Conservation (phyloP, 2,329 filamentous ascomycete genomes). For the Ophiostoma fasciatum region DNA sequence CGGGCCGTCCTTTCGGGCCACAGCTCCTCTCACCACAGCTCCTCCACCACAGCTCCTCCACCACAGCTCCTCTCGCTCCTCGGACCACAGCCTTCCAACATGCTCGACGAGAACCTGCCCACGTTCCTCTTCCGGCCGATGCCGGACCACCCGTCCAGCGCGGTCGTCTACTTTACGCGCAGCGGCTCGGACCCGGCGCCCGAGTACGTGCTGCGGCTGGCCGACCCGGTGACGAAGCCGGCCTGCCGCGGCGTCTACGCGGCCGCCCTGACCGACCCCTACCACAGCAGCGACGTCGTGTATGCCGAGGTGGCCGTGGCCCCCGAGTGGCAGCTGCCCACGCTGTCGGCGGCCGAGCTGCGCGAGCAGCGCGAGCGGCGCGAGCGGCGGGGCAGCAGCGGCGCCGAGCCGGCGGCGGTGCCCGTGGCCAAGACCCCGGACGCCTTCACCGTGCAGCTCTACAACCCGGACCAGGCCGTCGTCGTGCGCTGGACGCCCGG, state of each 20-base stretch:
- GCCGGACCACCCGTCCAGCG: constrained; percentile 38
- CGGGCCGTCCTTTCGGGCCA: no score
- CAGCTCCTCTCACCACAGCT: background rate
- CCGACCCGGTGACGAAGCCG: constrained; percentile 50
- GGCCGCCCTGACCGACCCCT: constrained; percentile 69
- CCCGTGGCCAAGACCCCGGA: constrained; percentile 60
- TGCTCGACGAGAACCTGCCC: constrained; percentile 93
- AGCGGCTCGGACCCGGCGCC: constrained; percentile 68
- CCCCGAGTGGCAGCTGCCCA: constrained; percentile 75
- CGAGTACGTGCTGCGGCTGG: constrained; percentile 65
- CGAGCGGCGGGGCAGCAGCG: no score
- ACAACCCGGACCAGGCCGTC: constrained; percentile 82
- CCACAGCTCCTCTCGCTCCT: background rate
- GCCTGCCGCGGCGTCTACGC: constrained; percentile 73
- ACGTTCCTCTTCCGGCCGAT: constrained; percentile 43
- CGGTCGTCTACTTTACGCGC: constrained; percentile 45
- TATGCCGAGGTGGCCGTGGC: constrained; percentile 76
- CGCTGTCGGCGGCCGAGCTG: constrained; percentile 66
- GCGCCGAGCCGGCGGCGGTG: constrained; percentile 37
- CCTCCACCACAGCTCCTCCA: background rate
- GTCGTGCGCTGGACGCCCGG: constrained; percentile 54
- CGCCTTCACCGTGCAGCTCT: constrained; percentile 72
- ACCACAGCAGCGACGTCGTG: constrained; percentile 57
- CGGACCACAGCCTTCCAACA: constrained; percentile 31
- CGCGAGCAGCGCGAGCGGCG: constrained; percentile 37